Conservation (phyloP, 129 eudicot species). For the Arctium lappa region DNA sequence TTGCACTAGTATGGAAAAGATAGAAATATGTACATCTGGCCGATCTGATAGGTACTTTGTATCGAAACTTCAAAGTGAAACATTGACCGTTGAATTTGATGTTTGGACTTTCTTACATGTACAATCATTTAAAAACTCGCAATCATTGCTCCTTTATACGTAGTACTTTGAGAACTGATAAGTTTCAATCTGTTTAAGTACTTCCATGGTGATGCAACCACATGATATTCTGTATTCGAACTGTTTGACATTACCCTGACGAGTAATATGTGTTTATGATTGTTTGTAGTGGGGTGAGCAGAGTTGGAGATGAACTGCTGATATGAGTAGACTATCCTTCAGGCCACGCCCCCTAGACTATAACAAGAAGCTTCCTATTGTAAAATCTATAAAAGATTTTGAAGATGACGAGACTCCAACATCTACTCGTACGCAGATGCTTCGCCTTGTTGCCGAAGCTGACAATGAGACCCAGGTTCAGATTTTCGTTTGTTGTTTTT, state of each 20-base stretch:
- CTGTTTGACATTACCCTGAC: background rate
- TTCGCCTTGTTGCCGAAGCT: conserved; percentile 77
- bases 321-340: conserved; percentile 85
- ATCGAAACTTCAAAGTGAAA: background rate
- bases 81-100: background rate
- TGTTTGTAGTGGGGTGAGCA: conserved; percentile 9
- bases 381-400: conserved; percentile 77
- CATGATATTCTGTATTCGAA: background rate
- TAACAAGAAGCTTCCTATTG: conserved; percentile 88
- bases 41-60: background rate
- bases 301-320: conserved; percentile 33
- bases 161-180: background rate
- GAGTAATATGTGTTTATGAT: background rate
- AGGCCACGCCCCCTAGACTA: conserved; percentile 93
- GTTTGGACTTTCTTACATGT: background rate
- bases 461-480: conserved; percentile 63
- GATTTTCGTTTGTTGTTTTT: background rate
- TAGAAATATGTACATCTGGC: background rate
- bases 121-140: background rate
- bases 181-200: background rate
- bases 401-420: conserved; percentile 91
- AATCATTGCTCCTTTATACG: background rate
- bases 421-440: conserved; percentile 74
- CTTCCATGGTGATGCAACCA: background rate
- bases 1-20: background rate